These are phyloP conservation scores for Mercurialis annua DNA, from an alignment of 345 rosid genomes.

Conservation along the genomic window DNA sequence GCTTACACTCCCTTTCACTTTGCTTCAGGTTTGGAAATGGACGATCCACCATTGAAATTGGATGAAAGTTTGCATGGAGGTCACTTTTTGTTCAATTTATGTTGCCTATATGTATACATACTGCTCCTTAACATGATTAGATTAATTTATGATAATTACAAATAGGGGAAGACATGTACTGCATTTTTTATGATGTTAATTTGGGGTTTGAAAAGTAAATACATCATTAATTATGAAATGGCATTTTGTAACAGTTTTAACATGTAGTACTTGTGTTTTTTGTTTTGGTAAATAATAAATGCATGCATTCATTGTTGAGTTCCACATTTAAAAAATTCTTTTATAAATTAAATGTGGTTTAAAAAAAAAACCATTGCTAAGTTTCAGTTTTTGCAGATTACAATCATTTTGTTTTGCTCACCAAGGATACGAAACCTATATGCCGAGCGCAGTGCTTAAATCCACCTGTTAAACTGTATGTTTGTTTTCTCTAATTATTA, in stretches of 20 bases:
- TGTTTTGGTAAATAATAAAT: too few relatives aligned
- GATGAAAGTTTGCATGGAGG: not conserved
- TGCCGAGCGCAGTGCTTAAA: slow-evolving; percentile 27
- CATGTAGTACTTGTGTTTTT: not conserved
- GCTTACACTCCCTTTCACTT: too few relatives aligned
- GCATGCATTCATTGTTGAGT: not conserved
- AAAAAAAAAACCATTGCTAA: not conserved
- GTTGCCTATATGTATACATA: too few relatives aligned
- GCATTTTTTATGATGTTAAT: too few relatives aligned
- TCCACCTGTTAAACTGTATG: slow-evolving; percentile 29
- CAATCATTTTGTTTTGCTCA: slow-evolving; percentile 13
- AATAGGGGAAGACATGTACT: too few relatives aligned
- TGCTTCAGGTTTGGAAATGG: slow-evolving; percentile 11
- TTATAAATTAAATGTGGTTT: not conserved
- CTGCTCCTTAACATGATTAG: slow-evolving; percentile 2
- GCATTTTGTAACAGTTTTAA: not conserved
- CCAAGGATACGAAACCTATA: slow-evolving; percentile 26
- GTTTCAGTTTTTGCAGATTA: slow-evolving; percentile 13
- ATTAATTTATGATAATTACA: not conserved
- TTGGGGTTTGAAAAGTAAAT: not conserved
- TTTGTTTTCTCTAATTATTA: not conserved
- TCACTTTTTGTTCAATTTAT: not conserved
- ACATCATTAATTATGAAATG: not conserved
- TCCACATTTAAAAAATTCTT: not conserved
- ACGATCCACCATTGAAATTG: not conserved